Percentiles rank a stretch among this genome's conserved stretches.
Evolutionary conservation across 2,329 filamentous ascomycete species (phyloP).

Genomic region (Neonectria punicea): DNA sequence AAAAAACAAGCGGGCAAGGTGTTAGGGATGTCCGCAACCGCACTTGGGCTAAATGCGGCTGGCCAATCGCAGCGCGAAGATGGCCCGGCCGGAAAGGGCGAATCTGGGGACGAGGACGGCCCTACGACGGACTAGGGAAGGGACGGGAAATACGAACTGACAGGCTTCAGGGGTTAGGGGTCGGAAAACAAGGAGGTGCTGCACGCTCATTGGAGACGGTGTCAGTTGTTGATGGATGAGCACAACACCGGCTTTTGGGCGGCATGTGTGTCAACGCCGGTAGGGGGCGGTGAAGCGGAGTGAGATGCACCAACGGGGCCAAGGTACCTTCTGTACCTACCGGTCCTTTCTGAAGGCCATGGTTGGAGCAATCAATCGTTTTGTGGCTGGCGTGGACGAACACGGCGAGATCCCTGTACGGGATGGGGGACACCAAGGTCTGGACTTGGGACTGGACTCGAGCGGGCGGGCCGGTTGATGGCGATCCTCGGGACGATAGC

Average conservation of each 20-base stretch:
- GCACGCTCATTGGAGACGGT: conserved; percentile 7
- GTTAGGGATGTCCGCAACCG: conserved; percentile 20
- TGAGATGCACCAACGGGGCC: conserved; percentile 9
- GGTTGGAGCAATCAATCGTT: no score
- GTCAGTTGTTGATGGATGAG: conserved; percentile 9
- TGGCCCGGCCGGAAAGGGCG: conserved; percentile 2
- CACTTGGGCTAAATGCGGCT: conserved; percentile 24
- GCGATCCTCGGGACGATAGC: no score
- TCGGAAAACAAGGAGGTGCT: not conserved
- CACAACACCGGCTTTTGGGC: conserved; percentile 7
- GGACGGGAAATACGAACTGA: conserved; percentile 12
- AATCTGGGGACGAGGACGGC: conserved; percentile 1
- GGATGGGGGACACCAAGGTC: no score
- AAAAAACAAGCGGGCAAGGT: not conserved
- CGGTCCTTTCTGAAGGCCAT: no score
- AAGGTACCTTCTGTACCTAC: not conserved
- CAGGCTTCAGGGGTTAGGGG: conserved; percentile 24
- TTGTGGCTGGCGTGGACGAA: no score
- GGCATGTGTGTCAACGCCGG: conserved; percentile 16
- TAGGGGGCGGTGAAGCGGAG: conserved; percentile 16
- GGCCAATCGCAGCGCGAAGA: conserved; percentile 24
- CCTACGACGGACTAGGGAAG: not conserved
- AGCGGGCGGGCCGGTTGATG: no score
- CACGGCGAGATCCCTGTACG: no score
- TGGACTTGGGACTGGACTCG: no score